A percentile compares a stretch with the other conserved stretches of the same genome.
Evolutionary conservation across 352 stramenopile genomes (phyloP).

Genomic region (Sclerospora graminicola): DNA sequence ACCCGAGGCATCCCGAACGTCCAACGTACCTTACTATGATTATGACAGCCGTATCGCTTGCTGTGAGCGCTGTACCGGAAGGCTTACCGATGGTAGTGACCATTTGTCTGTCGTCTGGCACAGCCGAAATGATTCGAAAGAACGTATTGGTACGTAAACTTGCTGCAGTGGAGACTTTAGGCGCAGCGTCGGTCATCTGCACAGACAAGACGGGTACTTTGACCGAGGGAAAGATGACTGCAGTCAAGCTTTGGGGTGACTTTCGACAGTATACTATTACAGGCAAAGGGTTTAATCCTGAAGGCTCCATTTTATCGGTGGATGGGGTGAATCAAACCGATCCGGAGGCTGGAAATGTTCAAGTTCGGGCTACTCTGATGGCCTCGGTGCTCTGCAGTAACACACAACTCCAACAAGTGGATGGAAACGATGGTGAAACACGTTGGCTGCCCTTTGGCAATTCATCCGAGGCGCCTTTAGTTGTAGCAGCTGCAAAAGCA

Average conservation of each 20-base stretch:
- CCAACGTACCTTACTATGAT: slow-evolving; percentile 89
- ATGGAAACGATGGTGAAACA: slow-evolving; percentile 28
- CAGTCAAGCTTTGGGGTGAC: slow-evolving; percentile 65
- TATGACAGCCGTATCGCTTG: slow-evolving; percentile 88
- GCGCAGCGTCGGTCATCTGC: slow-evolving; percentile 87
- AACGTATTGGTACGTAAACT: slow-evolving; percentile 83
- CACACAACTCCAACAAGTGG: slow-evolving; percentile 53
- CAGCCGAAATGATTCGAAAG: slow-evolving; percentile 63
- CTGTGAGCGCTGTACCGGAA: slow-evolving; percentile 67
- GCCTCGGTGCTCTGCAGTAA: slow-evolving; percentile 67
- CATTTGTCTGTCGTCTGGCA: slow-evolving; percentile 64
- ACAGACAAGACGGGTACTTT: slow-evolving; percentile 94
- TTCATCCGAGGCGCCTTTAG: slow-evolving; percentile 59
- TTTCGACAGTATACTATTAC: slow-evolving; percentile 61
- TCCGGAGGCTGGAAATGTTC: slow-evolving; percentile 30
- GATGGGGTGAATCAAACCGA: slow-evolving; percentile 32
- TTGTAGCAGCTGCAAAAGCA: slow-evolving; percentile 65
- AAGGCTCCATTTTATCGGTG: slow-evolving; percentile 36
- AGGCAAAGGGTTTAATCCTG: slow-evolving; percentile 46
- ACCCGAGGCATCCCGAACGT: slow-evolving; percentile 58
- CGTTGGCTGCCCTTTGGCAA: slow-evolving; percentile 52
- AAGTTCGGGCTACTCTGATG: slow-evolving; percentile 51
- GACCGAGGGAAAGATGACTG: slow-evolving; percentile 83
- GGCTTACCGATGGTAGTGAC: slow-evolving; percentile 77
- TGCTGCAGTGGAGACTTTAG: slow-evolving; percentile 74